Evolutionary conservation across 805 yeast genomes (phyloP), one percentile per base, ranked within the genome.

Genomic region (Kockiozyma suomiensis): DNA sequence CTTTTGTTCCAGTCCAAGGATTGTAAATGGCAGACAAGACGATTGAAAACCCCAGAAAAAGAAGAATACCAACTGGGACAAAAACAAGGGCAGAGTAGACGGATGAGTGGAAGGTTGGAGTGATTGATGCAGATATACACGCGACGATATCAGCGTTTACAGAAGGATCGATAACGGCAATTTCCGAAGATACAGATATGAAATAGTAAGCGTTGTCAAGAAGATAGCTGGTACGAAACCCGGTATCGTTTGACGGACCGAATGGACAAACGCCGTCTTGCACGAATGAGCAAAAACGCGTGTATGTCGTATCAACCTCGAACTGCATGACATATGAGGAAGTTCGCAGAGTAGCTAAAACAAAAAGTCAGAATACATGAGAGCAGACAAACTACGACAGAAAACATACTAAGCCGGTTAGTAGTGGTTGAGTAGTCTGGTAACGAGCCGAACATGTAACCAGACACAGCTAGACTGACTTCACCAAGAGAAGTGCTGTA

Each of bases 1-100:
- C 85, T 81, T 64, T 82, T 76, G 48, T 79, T 69, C 32, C 88
- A 73, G 72, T 84, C 90, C 73, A 81, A 0, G 88, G 85, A 40
- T 87, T 80, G 51, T 79, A 72, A 6, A 78, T 73, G 38, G 70
- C 67, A 25, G 78, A 74, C 59, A 80, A 69, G 38, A 75, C 61
- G 56, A 75, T 74, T 19, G 75, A 67, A 1, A 73, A 32, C 21
- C 68, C 63, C 38, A 82, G 50, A 8, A 64, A 38, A 1, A 53
- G 12, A 23, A 62, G 45, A 4, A 85, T 70, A 2, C 74, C 73
- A 1, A 79, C 68, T 6, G 82, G 70, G 19, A 79, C 73, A 15
- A 72, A 71, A 0, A 75, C 67, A 4, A 82, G 73, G 5, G 80
- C 79, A 4, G 70, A 67, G 26, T 78, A 69, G 4, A 82, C 71